These are phyloP conservation scores for Bruguiera hainesii DNA, from an alignment of 441 rosid species.

Conservation along the genomic window DNA sequence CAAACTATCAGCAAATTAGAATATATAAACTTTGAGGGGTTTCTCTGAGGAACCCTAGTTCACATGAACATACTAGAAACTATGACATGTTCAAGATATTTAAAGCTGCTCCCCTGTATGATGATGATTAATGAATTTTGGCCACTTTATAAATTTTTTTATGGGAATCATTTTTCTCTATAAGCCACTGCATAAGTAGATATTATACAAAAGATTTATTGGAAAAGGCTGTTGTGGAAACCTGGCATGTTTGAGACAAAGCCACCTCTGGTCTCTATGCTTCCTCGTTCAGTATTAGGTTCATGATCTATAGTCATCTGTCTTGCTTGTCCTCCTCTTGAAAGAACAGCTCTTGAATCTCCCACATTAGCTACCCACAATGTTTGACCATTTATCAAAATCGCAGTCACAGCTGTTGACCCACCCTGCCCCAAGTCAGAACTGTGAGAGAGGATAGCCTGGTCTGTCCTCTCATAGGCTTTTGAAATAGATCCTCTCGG, in stretches of 20 bases:
- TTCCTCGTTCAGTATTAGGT: conserved; percentile 53
- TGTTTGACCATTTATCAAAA: conserved; percentile 49
- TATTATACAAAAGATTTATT: too few relatives aligned
- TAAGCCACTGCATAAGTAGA: conserved; percentile 5
- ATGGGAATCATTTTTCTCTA: neutral
- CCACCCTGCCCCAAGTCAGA: conserved; percentile 67
- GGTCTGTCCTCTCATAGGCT: conserved; percentile 61
- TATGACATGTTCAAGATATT: neutral
- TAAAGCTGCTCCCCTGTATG: neutral
- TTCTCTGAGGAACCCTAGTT: too few relatives aligned
- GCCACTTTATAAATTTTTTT: neutral
- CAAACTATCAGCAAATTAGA: neutral
- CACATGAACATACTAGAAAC: neutral
- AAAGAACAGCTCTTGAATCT: conserved; percentile 65
- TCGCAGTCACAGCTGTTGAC: conserved; percentile 71
- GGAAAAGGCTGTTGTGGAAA: conserved; percentile 7
- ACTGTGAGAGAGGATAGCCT: conserved; percentile 50
- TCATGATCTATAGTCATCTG: conserved; percentile 63
- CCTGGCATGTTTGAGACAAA: conserved; percentile 78
- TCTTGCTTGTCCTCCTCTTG: conserved; percentile 39
- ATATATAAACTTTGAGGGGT: neutral
- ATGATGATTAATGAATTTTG: neutral
- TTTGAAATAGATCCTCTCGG: conserved; percentile 44
- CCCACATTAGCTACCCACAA: conserved; percentile 68
- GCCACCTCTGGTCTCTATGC: conserved; percentile 62